phyloP scores from a whole-genome alignment of 495 filamentous ascomycete species.

The Cryomyces minteri region DNA sequence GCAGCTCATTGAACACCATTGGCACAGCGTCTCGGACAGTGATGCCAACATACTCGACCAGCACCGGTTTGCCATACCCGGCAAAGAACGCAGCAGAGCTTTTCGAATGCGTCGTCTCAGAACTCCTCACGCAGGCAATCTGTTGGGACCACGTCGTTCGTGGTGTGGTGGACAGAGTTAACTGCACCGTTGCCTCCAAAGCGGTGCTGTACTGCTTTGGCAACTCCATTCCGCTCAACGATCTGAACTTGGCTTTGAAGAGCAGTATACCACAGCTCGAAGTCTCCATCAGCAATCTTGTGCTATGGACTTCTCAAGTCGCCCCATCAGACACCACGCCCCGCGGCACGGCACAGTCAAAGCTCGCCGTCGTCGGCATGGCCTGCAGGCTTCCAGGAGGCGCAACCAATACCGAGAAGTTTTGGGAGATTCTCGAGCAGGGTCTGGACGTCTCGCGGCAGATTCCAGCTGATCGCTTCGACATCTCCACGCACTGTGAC shows the following conservation, averaged over 20 bases:
- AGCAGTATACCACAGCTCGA: neutral
- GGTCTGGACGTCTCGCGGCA: constrained; percentile 6
- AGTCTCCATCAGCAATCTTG: neutral
- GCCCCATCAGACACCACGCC: neutral
- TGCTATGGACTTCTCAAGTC: neutral
- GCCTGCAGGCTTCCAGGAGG: constrained; percentile 15
- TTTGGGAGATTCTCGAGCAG: constrained; percentile 9
- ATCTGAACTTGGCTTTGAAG: neutral
- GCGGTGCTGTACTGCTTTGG: neutral
- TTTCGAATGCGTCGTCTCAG: neutral
- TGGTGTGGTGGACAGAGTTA: neutral
- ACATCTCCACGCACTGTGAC: constrained; percentile 13
- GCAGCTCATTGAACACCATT: neutral
- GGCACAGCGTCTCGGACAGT: neutral
- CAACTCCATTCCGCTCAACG: neutral
- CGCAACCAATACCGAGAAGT: constrained; percentile 3
- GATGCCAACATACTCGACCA: constrained; percentile 4
- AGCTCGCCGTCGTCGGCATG: constrained; percentile 16
- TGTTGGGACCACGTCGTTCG: constrained; percentile 1
- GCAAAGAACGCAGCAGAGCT: constrained; percentile 3
- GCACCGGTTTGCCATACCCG: constrained; percentile 1
- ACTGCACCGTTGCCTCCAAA: neutral
- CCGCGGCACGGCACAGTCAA: constrained; percentile 5
- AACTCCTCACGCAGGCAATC: constrained; percentile 6
- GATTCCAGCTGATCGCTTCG: constrained; percentile 10